A percentile compares a stretch with the other conserved stretches of the same genome.
phyloP scores from a whole-genome alignment of 2,329 filamentous ascomycete genomes.

The Phaeosphaeriaceae sp. region DNA sequence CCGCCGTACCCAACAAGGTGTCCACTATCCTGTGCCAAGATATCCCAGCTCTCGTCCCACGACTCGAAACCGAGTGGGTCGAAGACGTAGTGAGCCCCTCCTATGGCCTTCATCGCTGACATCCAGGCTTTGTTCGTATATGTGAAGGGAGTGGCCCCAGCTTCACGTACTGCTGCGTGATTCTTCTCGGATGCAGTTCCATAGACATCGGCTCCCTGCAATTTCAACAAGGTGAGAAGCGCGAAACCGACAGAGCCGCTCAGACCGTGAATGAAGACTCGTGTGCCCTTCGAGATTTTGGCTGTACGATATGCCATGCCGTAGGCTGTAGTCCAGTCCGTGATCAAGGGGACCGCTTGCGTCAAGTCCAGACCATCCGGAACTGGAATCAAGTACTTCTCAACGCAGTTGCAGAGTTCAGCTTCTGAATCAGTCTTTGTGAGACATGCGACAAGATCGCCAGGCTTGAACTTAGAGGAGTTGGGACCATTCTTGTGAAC shows the following conservation, averaged over 20 bases:
- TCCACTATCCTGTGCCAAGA: slow-evolving; percentile 50
- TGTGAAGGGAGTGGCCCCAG: slow-evolving; percentile 54
- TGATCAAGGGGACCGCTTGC: slow-evolving; percentile 51
- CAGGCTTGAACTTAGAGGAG: slow-evolving; percentile 30
- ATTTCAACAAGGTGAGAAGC: slow-evolving; percentile 51
- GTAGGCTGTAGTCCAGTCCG: slow-evolving; percentile 55
- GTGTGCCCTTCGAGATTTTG: slow-evolving; percentile 52
- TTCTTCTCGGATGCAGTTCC: slow-evolving; percentile 58
- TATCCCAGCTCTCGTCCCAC: slow-evolving; percentile 58
- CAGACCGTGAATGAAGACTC: slow-evolving; percentile 60
- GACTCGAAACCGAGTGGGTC: slow-evolving; percentile 60
- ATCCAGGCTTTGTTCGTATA: slow-evolving; percentile 62
- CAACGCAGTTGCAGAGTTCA: slow-evolving; percentile 55
- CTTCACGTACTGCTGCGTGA: slow-evolving; percentile 49
- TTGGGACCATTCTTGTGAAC: slow-evolving; percentile 50
- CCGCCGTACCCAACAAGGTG: slow-evolving; percentile 40
- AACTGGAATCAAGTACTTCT: slow-evolving; percentile 55
- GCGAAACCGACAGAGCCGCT: slow-evolving; percentile 60
- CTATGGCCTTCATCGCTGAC: slow-evolving; percentile 51
- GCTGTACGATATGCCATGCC: slow-evolving; percentile 43
- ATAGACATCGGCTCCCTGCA: slow-evolving; percentile 57
- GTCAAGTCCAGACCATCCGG: slow-evolving; percentile 52
- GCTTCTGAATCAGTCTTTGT: slow-evolving; percentile 48
- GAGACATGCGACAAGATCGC: slow-evolving; percentile 37
- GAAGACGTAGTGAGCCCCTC: slow-evolving; percentile 57